Evolutionary conservation across 305 asterid species (phyloP).

Genomic region (Fraxinus xanthoxyloides): DNA sequence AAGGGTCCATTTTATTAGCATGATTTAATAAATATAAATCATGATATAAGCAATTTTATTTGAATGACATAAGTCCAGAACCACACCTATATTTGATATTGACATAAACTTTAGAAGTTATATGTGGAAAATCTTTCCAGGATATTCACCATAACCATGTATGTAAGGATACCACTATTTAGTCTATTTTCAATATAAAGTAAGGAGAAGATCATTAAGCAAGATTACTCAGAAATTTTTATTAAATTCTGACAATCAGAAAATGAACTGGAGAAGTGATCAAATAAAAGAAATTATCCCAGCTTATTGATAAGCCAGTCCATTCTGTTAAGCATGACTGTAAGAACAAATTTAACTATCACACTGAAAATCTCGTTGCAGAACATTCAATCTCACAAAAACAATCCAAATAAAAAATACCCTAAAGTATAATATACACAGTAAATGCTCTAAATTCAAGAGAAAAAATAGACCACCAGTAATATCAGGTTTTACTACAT

Average conservation of each 20-base stretch:
- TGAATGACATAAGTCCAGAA: neutral
- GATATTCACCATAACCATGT: neutral
- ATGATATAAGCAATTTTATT: neutral
- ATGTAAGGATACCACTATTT: neutral
- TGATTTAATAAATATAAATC: neutral
- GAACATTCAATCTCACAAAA: neutral
- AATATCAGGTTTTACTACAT: neutral
- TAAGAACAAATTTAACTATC: neutral
- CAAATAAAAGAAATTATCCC: neutral
- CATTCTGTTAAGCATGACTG: neutral
- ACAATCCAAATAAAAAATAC: neutral
- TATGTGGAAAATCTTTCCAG: neutral
- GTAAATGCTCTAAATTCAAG: neutral
- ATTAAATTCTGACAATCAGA: neutral
- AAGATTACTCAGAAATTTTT: neutral
- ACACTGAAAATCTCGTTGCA: neutral
- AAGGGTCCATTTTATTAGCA: neutral
- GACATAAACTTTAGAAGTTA: neutral
- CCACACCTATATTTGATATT: neutral
- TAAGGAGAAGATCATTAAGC: neutral
- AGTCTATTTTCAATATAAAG: neutral
- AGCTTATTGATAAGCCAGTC: neutral
- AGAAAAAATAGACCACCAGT: neutral
- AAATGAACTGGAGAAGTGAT: neutral
- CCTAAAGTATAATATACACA: neutral